A percentile compares a stretch with the other conserved stretches of the same genome.
These are phyloP conservation scores for Rhododendron mucronatum DNA, from an alignment of 148 eudicot genomes.

Conservation along the genomic window DNA sequence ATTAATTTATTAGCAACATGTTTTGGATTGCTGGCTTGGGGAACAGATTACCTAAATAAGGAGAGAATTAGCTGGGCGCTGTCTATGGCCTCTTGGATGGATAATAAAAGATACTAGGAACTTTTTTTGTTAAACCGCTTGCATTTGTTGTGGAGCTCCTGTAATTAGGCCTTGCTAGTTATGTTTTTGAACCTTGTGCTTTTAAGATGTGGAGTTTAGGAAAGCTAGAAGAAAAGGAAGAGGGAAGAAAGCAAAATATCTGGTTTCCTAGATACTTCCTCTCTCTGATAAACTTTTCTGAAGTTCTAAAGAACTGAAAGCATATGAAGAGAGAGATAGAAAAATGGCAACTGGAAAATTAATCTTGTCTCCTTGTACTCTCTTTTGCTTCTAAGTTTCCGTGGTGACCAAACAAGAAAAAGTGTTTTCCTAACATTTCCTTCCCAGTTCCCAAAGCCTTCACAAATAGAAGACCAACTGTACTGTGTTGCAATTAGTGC, in stretches of 20 bases:
- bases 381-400: not conserved
- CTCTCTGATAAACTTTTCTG: not conserved
- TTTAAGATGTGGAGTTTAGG: not conserved
- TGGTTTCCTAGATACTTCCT: not conserved
- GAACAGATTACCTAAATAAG: not conserved
- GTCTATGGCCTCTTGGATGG: not conserved
- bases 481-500: not conserved
- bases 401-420: not conserved
- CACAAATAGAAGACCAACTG: not conserved
- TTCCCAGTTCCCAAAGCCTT: not conserved
- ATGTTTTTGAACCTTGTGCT: not conserved
- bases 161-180: not conserved
- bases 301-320: not conserved
- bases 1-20: not conserved
- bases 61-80: not conserved
- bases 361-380: not conserved
- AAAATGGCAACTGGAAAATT: not conserved
- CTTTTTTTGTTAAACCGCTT: not conserved
- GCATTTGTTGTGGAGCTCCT: not conserved
- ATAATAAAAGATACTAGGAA: not conserved
- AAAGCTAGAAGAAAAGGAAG: not conserved
- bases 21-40: not conserved
- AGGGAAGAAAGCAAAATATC: not conserved
- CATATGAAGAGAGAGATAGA: not conserved
- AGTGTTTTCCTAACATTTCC: not conserved